phyloP scores from a whole-genome alignment of 208 protist species.

The Strigomonas culicis region DNA sequence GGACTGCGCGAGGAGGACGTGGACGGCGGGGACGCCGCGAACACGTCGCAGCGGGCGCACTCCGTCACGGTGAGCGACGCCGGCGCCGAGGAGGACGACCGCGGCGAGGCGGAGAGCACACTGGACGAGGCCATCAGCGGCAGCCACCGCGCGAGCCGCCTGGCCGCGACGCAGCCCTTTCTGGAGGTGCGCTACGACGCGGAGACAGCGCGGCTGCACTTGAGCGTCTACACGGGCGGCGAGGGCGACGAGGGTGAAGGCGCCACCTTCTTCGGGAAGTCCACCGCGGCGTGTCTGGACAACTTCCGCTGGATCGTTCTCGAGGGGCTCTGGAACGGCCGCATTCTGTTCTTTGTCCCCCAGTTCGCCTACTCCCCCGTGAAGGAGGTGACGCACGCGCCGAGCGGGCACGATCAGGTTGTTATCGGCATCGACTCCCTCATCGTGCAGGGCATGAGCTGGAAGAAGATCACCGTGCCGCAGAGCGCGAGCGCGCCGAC shows the following conservation, averaged over 20 bases:
- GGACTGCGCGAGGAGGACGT: not conserved
- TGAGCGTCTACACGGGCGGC: conserved; percentile 37
- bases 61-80: not conserved
- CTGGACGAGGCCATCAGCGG: conserved; percentile 8
- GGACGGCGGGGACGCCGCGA: not conserved
- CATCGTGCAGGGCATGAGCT: conserved; percentile 19
- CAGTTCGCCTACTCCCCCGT: not conserved
- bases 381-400: no score
- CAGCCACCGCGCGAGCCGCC: conserved; percentile 11
- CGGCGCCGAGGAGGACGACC: not conserved
- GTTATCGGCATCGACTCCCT: conserved; percentile 18
- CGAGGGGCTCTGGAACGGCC: conserved; percentile 26
- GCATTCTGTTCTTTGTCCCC: conserved; percentile 35
- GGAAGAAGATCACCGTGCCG: conserved; percentile 12
- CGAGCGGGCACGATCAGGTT: not conserved
- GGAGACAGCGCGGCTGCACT: conserved; percentile 21
- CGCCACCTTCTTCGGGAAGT: conserved; percentile 23
- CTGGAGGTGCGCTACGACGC: conserved; percentile 29
- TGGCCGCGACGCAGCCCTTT: conserved; percentile 21
- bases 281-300: conserved; percentile 37
- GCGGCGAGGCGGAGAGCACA: not conserved
- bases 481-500: not conserved
- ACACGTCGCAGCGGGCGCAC: not conserved
- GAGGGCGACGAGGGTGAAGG: conserved; percentile 21
- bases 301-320: conserved; percentile 44